Percentiles rank a stretch among this genome's conserved stretches.
Conservation (phyloP, 208 protist species). For the Novymonas esmeraldas region DNA sequence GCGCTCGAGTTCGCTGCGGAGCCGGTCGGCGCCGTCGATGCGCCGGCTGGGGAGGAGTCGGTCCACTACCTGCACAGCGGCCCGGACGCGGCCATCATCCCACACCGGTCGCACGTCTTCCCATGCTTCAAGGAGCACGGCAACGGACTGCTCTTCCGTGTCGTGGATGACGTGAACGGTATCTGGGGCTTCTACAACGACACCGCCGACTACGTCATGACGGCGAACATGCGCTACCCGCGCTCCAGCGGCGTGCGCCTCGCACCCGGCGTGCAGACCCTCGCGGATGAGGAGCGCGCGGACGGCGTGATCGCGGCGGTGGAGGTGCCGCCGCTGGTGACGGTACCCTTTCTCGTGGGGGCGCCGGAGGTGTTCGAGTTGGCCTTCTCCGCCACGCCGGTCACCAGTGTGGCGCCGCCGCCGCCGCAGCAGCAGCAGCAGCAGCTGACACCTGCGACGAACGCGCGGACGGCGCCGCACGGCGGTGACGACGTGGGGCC, state of each 20-base stretch:
- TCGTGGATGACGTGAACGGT: constrained; percentile 61
- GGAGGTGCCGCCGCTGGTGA: constrained; percentile 58
- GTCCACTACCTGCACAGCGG: constrained; percentile 55
- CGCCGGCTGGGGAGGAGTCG: constrained; percentile 3
- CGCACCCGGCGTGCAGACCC: constrained; percentile 36
- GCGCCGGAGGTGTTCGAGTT: constrained; percentile 51
- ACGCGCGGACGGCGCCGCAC: not conserved
- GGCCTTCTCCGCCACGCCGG: constrained; percentile 49
- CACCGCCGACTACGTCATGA: constrained; percentile 75
- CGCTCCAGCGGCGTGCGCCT: constrained; percentile 26
- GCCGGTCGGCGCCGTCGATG: constrained; percentile 16
- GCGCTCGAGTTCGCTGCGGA: constrained; percentile 69
- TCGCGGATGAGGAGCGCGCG: constrained; percentile 30
- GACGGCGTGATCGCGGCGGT: constrained; percentile 55
- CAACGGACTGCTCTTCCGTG: constrained; percentile 84
- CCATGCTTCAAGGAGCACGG: constrained; percentile 75
- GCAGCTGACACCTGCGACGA: not conserved
- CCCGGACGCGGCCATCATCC: constrained; percentile 62
- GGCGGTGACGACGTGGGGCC: not conserved
- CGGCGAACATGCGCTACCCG: constrained; percentile 55
- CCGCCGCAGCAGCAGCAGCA: too few relatives aligned
- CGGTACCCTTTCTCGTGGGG: constrained; percentile 65
- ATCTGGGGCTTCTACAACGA: constrained; percentile 91
- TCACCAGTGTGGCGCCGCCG: constrained; percentile 21
- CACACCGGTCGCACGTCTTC: constrained; percentile 51